These are phyloP conservation scores for Neurospora sublineolata DNA, from an alignment of 495 filamentous ascomycete species.

Conservation along the genomic window DNA sequence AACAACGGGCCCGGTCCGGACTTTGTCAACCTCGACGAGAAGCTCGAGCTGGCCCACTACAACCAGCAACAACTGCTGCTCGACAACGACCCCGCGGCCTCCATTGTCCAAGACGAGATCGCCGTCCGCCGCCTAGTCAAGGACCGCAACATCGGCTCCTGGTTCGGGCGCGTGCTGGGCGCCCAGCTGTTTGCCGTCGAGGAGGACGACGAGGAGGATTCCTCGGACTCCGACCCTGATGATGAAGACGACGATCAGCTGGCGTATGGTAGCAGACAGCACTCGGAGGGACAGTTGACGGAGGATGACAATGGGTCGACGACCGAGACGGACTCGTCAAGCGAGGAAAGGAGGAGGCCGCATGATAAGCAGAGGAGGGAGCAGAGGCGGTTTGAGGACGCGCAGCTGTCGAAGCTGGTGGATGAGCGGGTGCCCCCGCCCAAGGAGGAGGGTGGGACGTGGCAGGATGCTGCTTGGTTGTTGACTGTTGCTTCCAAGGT, in stretches of 20 bases:
- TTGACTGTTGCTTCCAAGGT: constrained; percentile 65
- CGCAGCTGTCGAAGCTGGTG: constrained; percentile 1
- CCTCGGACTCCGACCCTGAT: constrained; percentile 23
- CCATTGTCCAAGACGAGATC: constrained; percentile 36
- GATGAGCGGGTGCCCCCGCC: constrained; percentile 29
- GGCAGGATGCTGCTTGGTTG: constrained; percentile 81
- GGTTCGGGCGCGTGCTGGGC: constrained; percentile 62
- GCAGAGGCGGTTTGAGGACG: constrained; percentile 14
- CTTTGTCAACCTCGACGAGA: constrained; percentile 46
- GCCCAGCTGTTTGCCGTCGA: constrained; percentile 69
- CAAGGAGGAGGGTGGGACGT: constrained; percentile 46
- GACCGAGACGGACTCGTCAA: constrained; percentile 27
- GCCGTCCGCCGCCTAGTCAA: constrained; percentile 41
- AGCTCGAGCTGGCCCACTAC: constrained; percentile 27
- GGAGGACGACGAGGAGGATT: constrained; percentile 39
- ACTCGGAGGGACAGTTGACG: constrained; percentile 10
- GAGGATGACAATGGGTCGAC: constrained; percentile 19
- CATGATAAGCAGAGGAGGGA: constrained; percentile 11
- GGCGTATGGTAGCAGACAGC: background rate
- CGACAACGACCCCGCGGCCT: constrained; percentile 25
- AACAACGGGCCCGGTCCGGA: constrained; percentile 42
- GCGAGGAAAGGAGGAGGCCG: constrained; percentile 24
- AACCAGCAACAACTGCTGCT: background rate
- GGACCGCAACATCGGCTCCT: constrained; percentile 55
- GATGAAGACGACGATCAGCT: constrained; percentile 25